phyloP scores from a whole-genome alignment of 441 rosid genomes.

The Hura crepitans region DNA sequence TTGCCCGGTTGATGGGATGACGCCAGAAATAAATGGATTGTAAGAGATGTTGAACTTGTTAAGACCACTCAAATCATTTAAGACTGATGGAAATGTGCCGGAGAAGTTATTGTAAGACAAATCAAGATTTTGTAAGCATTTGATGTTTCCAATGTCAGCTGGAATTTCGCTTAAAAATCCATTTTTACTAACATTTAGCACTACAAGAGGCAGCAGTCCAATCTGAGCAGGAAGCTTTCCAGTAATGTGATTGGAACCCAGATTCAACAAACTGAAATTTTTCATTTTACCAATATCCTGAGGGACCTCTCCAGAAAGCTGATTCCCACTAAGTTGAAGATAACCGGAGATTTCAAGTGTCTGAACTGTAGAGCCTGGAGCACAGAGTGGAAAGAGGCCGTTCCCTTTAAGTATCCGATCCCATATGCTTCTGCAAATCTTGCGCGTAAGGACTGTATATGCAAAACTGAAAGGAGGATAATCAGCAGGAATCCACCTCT shows the following conservation, averaged over 20 bases:
- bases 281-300: conserved; percentile 51
- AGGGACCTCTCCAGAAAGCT: conserved; percentile 62
- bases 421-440: conserved; percentile 77
- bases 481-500: conserved; percentile 92
- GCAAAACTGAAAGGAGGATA: conserved; percentile 80
- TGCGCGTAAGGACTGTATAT: conserved; percentile 55
- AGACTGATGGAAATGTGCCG: conserved; percentile 58
- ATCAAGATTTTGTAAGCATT: conserved; percentile 72
- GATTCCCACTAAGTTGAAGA: conserved; percentile 67
- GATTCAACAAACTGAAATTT: conserved; percentile 58
- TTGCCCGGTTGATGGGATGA: conserved; percentile 70
- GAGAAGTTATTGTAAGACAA: conserved; percentile 76
- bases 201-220: conserved; percentile 57
- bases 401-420: conserved; percentile 56
- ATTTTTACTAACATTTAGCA: conserved; percentile 60
- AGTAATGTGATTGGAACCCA: conserved; percentile 51
- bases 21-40: conserved; percentile 65
- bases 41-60: conserved; percentile 79
- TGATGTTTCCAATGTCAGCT: conserved; percentile 46
- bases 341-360: conserved; percentile 58
- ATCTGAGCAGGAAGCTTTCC: conserved; percentile 59
- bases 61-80: conserved; percentile 49
- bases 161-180: conserved; percentile 63
- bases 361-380: conserved; percentile 34
- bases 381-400: conserved; percentile 60